A percentile compares a stretch with the other conserved stretches of the same genome.
Conservation (phyloP, 306 rosid species). For the Lablab purpureus region DNA sequence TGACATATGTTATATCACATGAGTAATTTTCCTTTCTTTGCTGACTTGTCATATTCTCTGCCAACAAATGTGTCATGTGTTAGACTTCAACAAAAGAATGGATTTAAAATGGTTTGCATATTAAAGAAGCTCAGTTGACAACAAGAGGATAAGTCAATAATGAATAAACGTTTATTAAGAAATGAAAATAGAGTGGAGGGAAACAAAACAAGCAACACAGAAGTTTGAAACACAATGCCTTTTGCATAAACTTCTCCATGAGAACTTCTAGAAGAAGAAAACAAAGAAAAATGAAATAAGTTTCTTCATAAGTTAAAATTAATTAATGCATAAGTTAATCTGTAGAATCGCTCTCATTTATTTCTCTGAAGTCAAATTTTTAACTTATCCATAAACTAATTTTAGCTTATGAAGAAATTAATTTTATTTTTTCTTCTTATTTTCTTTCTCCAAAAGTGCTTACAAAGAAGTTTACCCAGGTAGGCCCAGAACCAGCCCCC, state of each 20-base stretch:
- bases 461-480: too few species aligned
- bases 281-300: too few species aligned
- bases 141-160: not conserved
- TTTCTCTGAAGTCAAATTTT: too few species aligned
- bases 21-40: conserved; percentile 90
- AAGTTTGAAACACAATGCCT: not conserved
- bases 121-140: conserved; percentile 32
- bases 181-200: conserved; percentile 6
- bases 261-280: too few species aligned
- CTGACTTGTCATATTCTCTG: conserved; percentile 99
- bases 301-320: too few species aligned
- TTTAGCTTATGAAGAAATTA: too few species aligned
- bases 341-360: too few species aligned
- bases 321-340: too few species aligned
- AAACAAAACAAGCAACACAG: conserved; percentile 35
- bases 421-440: too few species aligned
- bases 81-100: conserved; percentile 38
- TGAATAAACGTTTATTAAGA: conserved; percentile 7
- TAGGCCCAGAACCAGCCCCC: not conserved
- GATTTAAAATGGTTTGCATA: not conserved
- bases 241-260: too few species aligned
- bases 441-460: too few species aligned
- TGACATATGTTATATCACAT: conserved; percentile 94
- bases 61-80: conserved; percentile 50
- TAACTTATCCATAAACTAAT: too few species aligned